These are phyloP conservation scores for Senna siamea DNA, from an alignment of 306 rosid genomes.

Conservation along the genomic window DNA sequence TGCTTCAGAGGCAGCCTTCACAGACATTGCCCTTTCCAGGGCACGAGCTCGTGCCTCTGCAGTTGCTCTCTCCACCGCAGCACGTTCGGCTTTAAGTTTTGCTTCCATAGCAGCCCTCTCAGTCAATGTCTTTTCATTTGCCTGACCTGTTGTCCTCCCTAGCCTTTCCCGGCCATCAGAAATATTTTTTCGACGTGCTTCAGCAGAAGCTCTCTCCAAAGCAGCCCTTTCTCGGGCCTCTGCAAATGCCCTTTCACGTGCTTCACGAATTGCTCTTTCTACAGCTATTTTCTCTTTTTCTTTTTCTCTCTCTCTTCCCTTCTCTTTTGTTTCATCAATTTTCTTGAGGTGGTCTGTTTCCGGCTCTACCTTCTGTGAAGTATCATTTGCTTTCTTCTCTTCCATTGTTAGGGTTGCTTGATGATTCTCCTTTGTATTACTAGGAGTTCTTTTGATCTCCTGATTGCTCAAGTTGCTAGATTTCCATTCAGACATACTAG, in stretches of 20 bases:
- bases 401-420: conserved; percentile 42
- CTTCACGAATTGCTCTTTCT: conserved; percentile 88
- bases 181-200: conserved; percentile 68
- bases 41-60: conserved; percentile 88
- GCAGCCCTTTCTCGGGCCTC: conserved; percentile 80
- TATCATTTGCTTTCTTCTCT: conserved; percentile 47
- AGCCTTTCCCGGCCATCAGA: conserved; percentile 65
- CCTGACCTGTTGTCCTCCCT: conserved; percentile 59
- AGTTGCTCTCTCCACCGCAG: conserved; percentile 94
- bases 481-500: conserved; percentile 48
- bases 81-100: conserved; percentile 85
- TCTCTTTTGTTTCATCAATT: conserved; percentile 66
- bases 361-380: conserved; percentile 50
- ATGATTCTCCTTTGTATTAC: conserved; percentile 39
- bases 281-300: conserved; percentile 73
- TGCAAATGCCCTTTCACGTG: conserved; percentile 93
- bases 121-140: conserved; percentile 57
- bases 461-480: conserved; percentile 36
- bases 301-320: conserved; percentile 66
- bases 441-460: conserved; percentile 41
- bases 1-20: conserved; percentile 69
- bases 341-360: conserved; percentile 56
- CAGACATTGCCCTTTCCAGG: conserved; percentile 81
- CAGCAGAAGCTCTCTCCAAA: conserved; percentile 66
- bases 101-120: conserved; percentile 85